Evolutionary conservation across 495 filamentous ascomycete genomes (phyloP).

Genomic region (Penicillium canariense): DNA sequence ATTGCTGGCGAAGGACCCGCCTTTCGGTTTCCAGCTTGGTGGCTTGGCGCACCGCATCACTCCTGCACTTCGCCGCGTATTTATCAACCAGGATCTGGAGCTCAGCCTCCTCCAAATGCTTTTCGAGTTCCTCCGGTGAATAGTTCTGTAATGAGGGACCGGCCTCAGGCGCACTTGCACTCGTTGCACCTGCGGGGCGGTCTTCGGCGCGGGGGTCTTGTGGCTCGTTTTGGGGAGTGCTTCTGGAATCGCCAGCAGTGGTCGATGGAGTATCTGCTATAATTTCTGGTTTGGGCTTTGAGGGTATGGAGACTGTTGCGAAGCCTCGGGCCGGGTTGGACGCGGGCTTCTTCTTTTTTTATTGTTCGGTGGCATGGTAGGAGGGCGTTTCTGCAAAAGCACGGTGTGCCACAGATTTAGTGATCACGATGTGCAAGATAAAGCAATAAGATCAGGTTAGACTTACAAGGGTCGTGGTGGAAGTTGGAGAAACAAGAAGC

Average conservation of each 20-base stretch:
- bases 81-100: slow-evolving; percentile 83
- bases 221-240: slow-evolving; percentile 42
- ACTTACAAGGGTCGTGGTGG: slow-evolving; percentile 9
- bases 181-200: slow-evolving; percentile 15
- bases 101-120: slow-evolving; percentile 74
- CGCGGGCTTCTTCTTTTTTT: slow-evolving; percentile 87
- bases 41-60: slow-evolving; percentile 65
- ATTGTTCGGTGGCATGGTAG: slow-evolving; percentile 66
- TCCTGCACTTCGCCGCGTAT: slow-evolving; percentile 64
- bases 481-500: slow-evolving; percentile 18
- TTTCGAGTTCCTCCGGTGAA: slow-evolving; percentile 80
- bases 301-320: slow-evolving; percentile 86
- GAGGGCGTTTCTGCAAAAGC: slow-evolving; percentile 8
- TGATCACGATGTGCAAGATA: not conserved
- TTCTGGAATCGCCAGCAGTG: slow-evolving; percentile 36
- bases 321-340: slow-evolving; percentile 87
- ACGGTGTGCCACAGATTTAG: not conserved
- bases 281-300: slow-evolving; percentile 54
- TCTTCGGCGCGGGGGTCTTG: slow-evolving; percentile 26
- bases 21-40: slow-evolving; percentile 74
- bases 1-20: slow-evolving; percentile 71
- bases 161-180: slow-evolving; percentile 9
- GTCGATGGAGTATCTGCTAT: slow-evolving; percentile 28
- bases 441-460: not conserved
- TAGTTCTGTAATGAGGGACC: slow-evolving; percentile 48